Evolutionary conservation across 768 basidiomycete species (phyloP), one percentile per base, ranked within the genome.

Genomic region (Suillus fuscotomentosus): DNA sequence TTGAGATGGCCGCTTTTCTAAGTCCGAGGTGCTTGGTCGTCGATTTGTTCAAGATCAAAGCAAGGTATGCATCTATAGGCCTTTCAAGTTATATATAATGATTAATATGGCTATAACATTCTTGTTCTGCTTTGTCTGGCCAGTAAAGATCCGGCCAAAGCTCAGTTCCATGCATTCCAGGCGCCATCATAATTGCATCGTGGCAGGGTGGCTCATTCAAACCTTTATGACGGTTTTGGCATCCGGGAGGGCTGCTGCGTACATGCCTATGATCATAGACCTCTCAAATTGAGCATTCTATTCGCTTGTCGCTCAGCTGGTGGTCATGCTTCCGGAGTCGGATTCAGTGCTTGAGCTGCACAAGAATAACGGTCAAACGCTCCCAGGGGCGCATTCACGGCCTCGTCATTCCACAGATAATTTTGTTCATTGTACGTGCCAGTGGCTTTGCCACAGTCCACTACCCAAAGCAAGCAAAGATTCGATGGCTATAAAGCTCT

Each of bases 401-500:
- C 27, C 15, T 34, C 20, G 10, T 54, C 11, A n/a, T 17, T 13
- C 51, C 43, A 31, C 34, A 42, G 54, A 22, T 38, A 34, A 42
- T 27, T 55, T 50, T 27, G 36, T 38, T 4, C 34, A 50, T 50
- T 64, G 31, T 57, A 14, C 15, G 4, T 24, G 38, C 22, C 50
- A 27, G 24, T 51, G 15, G 50, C 50, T 41, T 24, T 41, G 9
- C 22, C 56, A 57, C 38, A 24, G 9, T 57, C 55, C 55, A 56
- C 55, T 4, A 24, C 38, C 54, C 3, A 56, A 56, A 56, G 55
- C 38, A 38, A 38, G 14, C 55, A 15, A 24, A 15, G 24, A 39
- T 57, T 17, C 22, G 5, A 57, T 57, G 38, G 56, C 38, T 57
- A 57, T 57, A 57, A 57, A 57, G 56, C 14, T 17, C 56, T 17